A percentile compares a stretch with the other conserved stretches of the same genome.
phyloP scores from a whole-genome alignment of 192 early-diverging fungal genomes.

The Physocladia obscura region DNA sequence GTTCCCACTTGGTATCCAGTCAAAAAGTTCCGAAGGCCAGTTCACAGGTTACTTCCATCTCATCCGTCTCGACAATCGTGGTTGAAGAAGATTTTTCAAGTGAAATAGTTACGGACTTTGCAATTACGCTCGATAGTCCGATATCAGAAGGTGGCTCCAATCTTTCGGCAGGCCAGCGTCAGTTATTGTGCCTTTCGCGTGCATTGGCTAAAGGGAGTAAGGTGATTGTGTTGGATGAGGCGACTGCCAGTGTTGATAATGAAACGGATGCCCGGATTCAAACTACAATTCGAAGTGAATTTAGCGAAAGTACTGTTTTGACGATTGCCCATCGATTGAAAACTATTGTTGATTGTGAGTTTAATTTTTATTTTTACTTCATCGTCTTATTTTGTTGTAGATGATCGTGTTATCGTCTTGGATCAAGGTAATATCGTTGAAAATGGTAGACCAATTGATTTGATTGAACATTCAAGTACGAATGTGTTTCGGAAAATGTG shows the following conservation, averaged over 20 bases:
- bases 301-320: slow-evolving; percentile 68
- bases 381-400: slow-evolving; percentile 37
- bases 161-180: slow-evolving; percentile 88
- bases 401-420: slow-evolving; percentile 34
- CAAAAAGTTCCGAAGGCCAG: no score
- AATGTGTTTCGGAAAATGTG: background rate
- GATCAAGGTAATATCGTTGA: slow-evolving; percentile 31
- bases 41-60: no score
- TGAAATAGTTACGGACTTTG: no score
- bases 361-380: slow-evolving; percentile 10
- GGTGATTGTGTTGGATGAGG: slow-evolving; percentile 75
- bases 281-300: slow-evolving; percentile 70
- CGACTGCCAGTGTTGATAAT: slow-evolving; percentile 62
- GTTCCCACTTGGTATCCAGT: no score
- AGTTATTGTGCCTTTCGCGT: slow-evolving; percentile 80
- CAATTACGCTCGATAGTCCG: no score
- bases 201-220: slow-evolving; percentile 71
- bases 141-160: no score
- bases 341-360: slow-evolving; percentile 61
- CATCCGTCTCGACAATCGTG: no score
- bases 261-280: slow-evolving; percentile 69
- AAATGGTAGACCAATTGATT: background rate
- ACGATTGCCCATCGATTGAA: slow-evolving; percentile 83
- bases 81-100: no score
- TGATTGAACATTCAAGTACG: background rate